Conservation (phyloP, 139 green algal species). For the Chlamydomonas sphaeroides region DNA sequence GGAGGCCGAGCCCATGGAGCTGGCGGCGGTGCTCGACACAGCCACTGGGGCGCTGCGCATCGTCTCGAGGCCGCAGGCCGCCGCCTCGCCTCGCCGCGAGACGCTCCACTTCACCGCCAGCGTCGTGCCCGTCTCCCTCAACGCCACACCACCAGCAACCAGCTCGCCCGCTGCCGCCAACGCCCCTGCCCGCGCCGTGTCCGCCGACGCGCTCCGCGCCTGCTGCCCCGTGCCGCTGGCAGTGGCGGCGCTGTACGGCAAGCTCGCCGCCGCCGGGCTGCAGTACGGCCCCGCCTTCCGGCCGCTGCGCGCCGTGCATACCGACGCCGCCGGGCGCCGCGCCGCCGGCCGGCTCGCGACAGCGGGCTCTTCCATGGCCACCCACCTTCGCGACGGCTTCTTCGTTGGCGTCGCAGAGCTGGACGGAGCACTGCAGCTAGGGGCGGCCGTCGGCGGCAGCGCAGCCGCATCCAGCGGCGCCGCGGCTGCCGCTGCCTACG, state of each 20-base stretch:
- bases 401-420: constrained; percentile 57
- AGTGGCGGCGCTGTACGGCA: constrained; percentile 52
- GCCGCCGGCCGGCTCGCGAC: neutral
- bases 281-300: constrained; percentile 77
- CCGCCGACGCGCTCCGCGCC: constrained; percentile 56
- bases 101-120: constrained; percentile 36
- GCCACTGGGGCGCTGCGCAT: constrained; percentile 41
- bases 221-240: constrained; percentile 45
- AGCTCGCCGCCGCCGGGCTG: constrained; percentile 63
- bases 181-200: neutral
- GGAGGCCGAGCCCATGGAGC: constrained; percentile 24
- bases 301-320: constrained; percentile 28
- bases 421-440: constrained; percentile 67
- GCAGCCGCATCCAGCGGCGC: neutral
- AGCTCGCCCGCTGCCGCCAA: neutral
- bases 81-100: neutral
- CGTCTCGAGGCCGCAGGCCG: constrained; percentile 33
- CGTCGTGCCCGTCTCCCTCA: neutral
- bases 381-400: constrained; percentile 31
- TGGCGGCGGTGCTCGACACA: constrained; percentile 28
- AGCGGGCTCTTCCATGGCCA: no score
- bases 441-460: constrained; percentile 53
- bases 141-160: neutral
- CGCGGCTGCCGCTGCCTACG: constrained; percentile 33
- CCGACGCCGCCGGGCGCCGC: neutral